These are phyloP conservation scores for Cercospora sp. DNA, from an alignment of 2,329 filamentous ascomycete species.

Conservation along the genomic window DNA sequence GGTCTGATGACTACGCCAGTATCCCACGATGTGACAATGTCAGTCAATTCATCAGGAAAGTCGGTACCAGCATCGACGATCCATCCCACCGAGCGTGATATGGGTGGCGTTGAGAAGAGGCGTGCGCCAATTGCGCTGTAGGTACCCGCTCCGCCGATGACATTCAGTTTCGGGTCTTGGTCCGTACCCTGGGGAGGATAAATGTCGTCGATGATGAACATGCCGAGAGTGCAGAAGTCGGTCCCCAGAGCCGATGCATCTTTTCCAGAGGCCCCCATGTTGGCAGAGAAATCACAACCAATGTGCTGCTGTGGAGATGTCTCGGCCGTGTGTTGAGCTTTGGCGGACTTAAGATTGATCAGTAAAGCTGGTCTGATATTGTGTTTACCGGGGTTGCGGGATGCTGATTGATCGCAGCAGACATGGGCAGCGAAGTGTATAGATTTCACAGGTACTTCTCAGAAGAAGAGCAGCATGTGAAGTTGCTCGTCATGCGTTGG, in stretches of 20 bases:
- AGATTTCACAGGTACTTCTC: not conserved
- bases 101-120: constrained; percentile 74
- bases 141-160: constrained; percentile 86
- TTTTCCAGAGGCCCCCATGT: not conserved
- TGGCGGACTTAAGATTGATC: not conserved
- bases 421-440: not conserved
- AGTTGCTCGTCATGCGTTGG: not conserved
- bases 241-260: constrained; percentile 32
- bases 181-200: constrained; percentile 70
- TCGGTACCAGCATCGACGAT: constrained; percentile 87
- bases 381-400: not conserved
- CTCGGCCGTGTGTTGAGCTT: not conserved
- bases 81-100: constrained; percentile 75
- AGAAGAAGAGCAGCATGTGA: not conserved
- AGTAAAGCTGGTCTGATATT: not conserved
- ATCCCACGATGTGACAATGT: constrained; percentile 69
- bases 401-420: not conserved
- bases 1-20: constrained; percentile 69
- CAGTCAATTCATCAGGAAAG: constrained; percentile 68
- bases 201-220: constrained; percentile 81
- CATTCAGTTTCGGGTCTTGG: constrained; percentile 61
- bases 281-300: not conserved
- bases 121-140: constrained; percentile 87
- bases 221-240: constrained; percentile 62
- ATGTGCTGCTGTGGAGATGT: not conserved